phyloP scores from a whole-genome alignment of 1,139 yeast genomes.

The Pneumocystis wakefieldiae region DNA sequence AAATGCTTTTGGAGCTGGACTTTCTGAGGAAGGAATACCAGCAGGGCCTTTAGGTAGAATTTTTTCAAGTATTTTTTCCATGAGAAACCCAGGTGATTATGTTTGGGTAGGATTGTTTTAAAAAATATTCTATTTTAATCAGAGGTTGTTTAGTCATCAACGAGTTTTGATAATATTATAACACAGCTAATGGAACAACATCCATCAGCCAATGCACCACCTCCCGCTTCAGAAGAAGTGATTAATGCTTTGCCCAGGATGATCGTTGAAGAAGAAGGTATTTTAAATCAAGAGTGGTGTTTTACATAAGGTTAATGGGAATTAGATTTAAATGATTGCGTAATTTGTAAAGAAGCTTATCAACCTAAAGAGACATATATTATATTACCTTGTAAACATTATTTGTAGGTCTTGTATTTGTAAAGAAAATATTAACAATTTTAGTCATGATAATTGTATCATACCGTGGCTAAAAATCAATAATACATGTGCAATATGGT shows the following conservation, averaged over 20 bases:
- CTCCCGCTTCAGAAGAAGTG: conserved; percentile 14
- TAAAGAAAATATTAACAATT: background rate
- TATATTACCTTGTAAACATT: conserved; percentile 15
- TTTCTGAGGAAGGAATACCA: background rate
- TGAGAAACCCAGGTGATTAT: background rate
- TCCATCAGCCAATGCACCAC: conserved; percentile 10
- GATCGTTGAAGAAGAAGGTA: conserved; percentile 7
- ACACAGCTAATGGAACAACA: conserved; percentile 16
- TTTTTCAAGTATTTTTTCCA: background rate
- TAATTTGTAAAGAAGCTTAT: conserved; percentile 15
- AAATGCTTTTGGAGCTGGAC: background rate
- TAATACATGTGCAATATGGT: conserved; percentile 12
- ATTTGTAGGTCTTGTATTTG: conserved; percentile 4
- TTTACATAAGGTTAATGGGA: background rate
- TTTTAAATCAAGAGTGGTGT: background rate
- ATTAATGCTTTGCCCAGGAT: conserved; percentile 11
- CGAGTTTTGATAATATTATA: conserved; percentile 14
- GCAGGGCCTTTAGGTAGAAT: background rate
- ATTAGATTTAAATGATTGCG: conserved; percentile 11
- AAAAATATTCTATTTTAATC: background rate
- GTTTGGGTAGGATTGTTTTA: background rate
- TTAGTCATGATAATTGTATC: conserved; percentile 14
- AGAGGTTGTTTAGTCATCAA: conserved; percentile 2
- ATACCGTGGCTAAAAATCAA: conserved; percentile 16
- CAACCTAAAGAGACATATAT: conserved; percentile 8